phyloP scores from a whole-genome alignment of 352 stramenopile species.

The Phytophthora macrochlamydospora region DNA sequence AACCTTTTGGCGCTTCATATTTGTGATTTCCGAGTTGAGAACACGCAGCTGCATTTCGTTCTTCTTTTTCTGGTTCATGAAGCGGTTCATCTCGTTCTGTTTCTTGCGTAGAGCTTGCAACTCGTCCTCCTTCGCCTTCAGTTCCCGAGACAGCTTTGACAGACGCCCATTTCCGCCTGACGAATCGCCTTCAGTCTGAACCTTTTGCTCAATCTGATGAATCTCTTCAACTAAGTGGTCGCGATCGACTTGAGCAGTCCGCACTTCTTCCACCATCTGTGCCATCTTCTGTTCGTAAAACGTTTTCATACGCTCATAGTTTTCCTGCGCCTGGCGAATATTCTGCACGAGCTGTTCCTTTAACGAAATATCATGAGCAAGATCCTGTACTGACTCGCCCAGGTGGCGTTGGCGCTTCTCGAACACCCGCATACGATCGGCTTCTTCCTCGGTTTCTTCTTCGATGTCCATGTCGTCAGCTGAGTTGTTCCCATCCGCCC shows the following conservation, averaged over 20 bases:
- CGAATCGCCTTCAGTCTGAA: slow-evolving; percentile 57
- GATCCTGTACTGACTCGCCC: slow-evolving; percentile 78
- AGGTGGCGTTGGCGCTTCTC: slow-evolving; percentile 79
- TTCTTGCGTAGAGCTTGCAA: slow-evolving; percentile 77
- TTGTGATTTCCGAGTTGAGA: slow-evolving; percentile 78
- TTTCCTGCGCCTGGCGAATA: slow-evolving; percentile 78
- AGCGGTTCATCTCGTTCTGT: slow-evolving; percentile 83
- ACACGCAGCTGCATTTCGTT: slow-evolving; percentile 86
- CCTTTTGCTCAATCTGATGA: slow-evolving; percentile 69
- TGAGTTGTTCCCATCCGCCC: slow-evolving; percentile 38
- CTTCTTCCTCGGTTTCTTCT: slow-evolving; percentile 67
- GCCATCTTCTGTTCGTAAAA: slow-evolving; percentile 88
- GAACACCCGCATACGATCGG: slow-evolving; percentile 82
- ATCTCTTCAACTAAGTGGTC: slow-evolving; percentile 84
- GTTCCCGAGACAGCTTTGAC: slow-evolving; percentile 72
- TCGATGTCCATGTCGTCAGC: slow-evolving; percentile 44
- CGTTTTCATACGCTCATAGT: slow-evolving; percentile 82
- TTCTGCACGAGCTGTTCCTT: slow-evolving; percentile 88
- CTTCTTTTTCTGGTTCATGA: slow-evolving; percentile 87
- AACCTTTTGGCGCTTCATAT: slow-evolving; percentile 91
- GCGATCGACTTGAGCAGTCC: slow-evolving; percentile 62
- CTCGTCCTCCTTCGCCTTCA: slow-evolving; percentile 83
- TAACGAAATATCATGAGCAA: slow-evolving; percentile 84
- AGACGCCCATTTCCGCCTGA: slow-evolving; percentile 55
- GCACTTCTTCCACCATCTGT: slow-evolving; percentile 82